Conservation (phyloP, 2,329 filamentous ascomycete species). For the Aphanocladium album region DNA sequence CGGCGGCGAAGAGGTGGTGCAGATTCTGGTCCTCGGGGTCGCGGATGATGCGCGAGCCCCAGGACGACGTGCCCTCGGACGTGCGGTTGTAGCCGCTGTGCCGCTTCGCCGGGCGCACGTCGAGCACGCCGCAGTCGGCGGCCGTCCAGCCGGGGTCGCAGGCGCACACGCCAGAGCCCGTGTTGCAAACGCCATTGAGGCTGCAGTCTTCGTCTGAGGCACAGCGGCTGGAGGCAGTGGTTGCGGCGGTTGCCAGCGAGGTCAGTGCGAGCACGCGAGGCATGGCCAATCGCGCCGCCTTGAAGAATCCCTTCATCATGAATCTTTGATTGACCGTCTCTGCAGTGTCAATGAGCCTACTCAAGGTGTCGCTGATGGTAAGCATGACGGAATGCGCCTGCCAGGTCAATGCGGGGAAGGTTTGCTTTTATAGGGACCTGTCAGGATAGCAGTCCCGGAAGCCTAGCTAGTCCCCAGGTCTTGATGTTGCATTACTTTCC, state of each 20-base stretch:
- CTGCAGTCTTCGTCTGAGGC: conserved; percentile 25
- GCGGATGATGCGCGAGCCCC: conserved; percentile 42
- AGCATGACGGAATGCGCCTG: neutral
- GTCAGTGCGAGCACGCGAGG: neutral
- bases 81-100: conserved; percentile 43
- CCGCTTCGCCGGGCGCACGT: conserved; percentile 36
- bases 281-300: neutral
- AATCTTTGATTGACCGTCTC: neutral
- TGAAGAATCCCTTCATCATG: conserved; percentile 1
- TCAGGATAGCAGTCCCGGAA: neutral
- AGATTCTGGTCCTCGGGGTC: conserved; percentile 32
- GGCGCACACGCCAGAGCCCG: conserved; percentile 13
- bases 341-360: neutral
- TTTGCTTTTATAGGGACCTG: neutral
- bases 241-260: neutral
- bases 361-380: neutral
- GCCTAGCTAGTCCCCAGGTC: neutral
- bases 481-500: neutral
- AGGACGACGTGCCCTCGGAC: conserved; percentile 37
- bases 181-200: conserved; percentile 25
- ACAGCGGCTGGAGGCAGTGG: conserved; percentile 14
- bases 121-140: conserved; percentile 38
- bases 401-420: neutral
- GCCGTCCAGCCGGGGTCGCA: conserved; percentile 41
- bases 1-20: conserved; percentile 41